phyloP scores from a whole-genome alignment of 2,329 filamentous ascomycete species.

The Colletotrichum agaves region DNA sequence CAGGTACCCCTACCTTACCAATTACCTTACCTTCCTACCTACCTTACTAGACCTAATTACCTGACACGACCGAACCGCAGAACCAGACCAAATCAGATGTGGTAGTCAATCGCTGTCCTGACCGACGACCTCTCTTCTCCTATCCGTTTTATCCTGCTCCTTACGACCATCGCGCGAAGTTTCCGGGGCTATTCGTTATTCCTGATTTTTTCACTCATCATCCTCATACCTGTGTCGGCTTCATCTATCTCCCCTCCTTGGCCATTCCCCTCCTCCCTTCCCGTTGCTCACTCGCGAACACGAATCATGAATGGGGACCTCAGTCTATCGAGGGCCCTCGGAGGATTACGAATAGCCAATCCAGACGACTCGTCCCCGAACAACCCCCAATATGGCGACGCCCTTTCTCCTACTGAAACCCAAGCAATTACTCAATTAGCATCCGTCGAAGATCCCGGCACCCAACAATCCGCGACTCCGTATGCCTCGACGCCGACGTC shows the following conservation, averaged over 20 bases:
- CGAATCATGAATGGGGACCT: conserved; percentile 87
- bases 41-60: not conserved
- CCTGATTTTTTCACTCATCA: conserved; percentile 5
- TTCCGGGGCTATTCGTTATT: conserved; percentile 17
- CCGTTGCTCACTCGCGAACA: conserved; percentile 32
- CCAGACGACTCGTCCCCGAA: conserved; percentile 67
- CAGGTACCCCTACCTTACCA: not conserved
- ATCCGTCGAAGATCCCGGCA: conserved; percentile 1
- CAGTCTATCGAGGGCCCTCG: conserved; percentile 90
- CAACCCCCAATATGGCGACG: conserved; percentile 34
- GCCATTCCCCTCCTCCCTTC: conserved; percentile 7
- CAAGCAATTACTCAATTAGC: conserved; percentile 34
- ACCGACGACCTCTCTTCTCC: conserved; percentile 17
- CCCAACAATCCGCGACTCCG: conserved; percentile 2
- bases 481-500: conserved; percentile 17
- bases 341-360: conserved; percentile 96
- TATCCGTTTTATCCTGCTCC: conserved; percentile 25
- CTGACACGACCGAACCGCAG: conserved; percentile 6
- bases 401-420: conserved; percentile 43
- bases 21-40: not conserved
- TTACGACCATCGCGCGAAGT: conserved; percentile 7
- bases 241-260: not conserved
- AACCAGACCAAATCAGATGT: conserved; percentile 5
- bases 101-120: conserved; percentile 18
- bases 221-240: not conserved